Percentiles rank a stretch among this genome's conserved stretches.
phyloP scores from a whole-genome alignment of 768 basidiomycete genomes.

The Russula emetica region DNA sequence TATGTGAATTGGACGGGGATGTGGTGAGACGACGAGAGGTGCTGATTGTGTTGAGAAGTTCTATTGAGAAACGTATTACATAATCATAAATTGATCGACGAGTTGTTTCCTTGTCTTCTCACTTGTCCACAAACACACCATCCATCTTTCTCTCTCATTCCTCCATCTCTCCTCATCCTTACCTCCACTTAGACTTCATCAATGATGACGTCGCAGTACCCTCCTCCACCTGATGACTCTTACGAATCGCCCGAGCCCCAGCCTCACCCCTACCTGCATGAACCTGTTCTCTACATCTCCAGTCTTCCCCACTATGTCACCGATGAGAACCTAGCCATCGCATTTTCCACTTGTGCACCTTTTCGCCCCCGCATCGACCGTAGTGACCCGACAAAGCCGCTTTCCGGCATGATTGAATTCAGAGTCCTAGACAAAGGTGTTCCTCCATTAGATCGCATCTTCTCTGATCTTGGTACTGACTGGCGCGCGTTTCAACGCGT shows the following conservation, averaged over 20 bases:
- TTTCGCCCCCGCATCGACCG: constrained; percentile 75
- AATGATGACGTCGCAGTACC: constrained; percentile 25
- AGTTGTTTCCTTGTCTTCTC: constrained; percentile 9
- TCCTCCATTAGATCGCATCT: constrained; percentile 9
- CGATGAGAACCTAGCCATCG: constrained; percentile 71
- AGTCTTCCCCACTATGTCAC: constrained; percentile 67
- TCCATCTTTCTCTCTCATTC: neutral
- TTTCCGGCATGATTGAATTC: constrained; percentile 80
- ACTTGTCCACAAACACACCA: neutral
- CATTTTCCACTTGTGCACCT: constrained; percentile 71
- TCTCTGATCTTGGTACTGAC: neutral
- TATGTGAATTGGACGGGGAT: constrained; percentile 50
- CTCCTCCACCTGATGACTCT: constrained; percentile 21
- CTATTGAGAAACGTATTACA: constrained; percentile 32
- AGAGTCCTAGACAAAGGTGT: constrained; percentile 74
- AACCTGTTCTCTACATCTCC: constrained; percentile 77
- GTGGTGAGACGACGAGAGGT: constrained; percentile 49
- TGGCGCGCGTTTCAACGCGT: constrained; percentile 23
- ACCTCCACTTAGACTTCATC: neutral
- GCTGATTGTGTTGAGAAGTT: constrained; percentile 48
- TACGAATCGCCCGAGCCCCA: constrained; percentile 32
- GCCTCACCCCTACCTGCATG: constrained; percentile 80
- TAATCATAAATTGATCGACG: constrained; percentile 25
- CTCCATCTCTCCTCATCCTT: constrained; percentile 1
- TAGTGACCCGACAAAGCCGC: constrained; percentile 47